Base-by-base conservation (phyloP, 345 rosid species). In the Ceriops zippeliana region DNA sequence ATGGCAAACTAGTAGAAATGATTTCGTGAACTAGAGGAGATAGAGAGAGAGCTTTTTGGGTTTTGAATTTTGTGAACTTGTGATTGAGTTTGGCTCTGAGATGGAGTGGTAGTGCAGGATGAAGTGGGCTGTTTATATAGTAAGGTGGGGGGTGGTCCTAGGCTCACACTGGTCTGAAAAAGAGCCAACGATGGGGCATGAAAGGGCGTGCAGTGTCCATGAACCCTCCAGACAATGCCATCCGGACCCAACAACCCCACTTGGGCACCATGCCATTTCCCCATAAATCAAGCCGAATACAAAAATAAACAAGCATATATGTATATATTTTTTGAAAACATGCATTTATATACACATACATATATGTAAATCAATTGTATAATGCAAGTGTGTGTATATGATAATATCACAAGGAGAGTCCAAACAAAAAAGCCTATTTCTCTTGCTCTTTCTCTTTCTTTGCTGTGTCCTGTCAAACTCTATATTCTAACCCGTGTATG, bases 171-270 rank as follows among this genome's bases (percentile, higher is more conserved):
- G 92, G 92, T 88, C 83, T 65, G 65, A 52, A 63, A 82, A 83
- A 85, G 84, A 81, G 78, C 74, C 81, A 83, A 72, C 84, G 81
- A 82, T 85, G 88, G 92, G 88, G 89, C 86, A 74, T 81, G 67
- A 82, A 78, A 76, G 84, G 76, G 78, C 84, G 91, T 80, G 95
- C 80, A 72, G 59, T 87, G 90, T 85, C 86, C 78, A 83, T 82
- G 60, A 76, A 82, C 84, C 63, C 85, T 79, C 86, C 82, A 72
- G 85, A 81, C 87, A 81, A 22, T 63, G 68, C 76, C 46, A 52
- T 24, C 32, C 31, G 62, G 75, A 27, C 73, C 84, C 82, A 75
- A 69, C 83, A n/a, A 24, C n/a, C 73, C 74, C 72, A 58, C 69
- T 76, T 75, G 73, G 64, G 68, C 49, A 62, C 81, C 82, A 71